Conservation (phyloP, 1,284 basidiomycete genomes). For the Papiliotrema laurentii region DNA sequence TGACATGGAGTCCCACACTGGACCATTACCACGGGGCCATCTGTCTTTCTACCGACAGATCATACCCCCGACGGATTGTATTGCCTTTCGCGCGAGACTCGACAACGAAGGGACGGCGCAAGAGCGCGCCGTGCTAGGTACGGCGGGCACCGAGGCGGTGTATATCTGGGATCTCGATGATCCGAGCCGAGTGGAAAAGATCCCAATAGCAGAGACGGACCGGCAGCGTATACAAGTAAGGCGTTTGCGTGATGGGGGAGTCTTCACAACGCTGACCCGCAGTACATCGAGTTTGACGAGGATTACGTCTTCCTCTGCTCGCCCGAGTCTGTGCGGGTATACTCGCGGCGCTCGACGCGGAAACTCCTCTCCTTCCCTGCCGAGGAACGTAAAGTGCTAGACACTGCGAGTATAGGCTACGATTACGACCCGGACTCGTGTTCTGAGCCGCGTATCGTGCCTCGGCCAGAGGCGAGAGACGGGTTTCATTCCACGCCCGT, state of each 20-base stretch:
- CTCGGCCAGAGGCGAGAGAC: too few species aligned
- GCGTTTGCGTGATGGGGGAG: background rate
- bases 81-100: conserved; percentile 34
- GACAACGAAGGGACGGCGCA: conserved; percentile 23
- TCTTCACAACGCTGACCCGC: background rate
- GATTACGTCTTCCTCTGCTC: conserved; percentile 38
- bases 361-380: conserved; percentile 23
- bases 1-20: background rate
- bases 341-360: conserved; percentile 21
- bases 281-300: conserved; percentile 47
- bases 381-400: too few species aligned
- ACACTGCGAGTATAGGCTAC: too few species aligned
- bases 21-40: conserved; percentile 31
- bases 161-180: conserved; percentile 40
- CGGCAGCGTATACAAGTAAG: conserved; percentile 18
- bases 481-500: too few species aligned
- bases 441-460: too few species aligned
- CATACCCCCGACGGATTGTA: conserved; percentile 23
- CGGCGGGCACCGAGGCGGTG: conserved; percentile 22
- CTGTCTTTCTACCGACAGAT: conserved; percentile 32
- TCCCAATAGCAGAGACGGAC: conserved; percentile 13
- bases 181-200: conserved; percentile 19
- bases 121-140: conserved; percentile 24
- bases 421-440: too few species aligned
- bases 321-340: conserved; percentile 21